These are phyloP conservation scores for Metschnikowia amazonensis DNA, from an alignment of 805 yeast species.

Conservation along the genomic window DNA sequence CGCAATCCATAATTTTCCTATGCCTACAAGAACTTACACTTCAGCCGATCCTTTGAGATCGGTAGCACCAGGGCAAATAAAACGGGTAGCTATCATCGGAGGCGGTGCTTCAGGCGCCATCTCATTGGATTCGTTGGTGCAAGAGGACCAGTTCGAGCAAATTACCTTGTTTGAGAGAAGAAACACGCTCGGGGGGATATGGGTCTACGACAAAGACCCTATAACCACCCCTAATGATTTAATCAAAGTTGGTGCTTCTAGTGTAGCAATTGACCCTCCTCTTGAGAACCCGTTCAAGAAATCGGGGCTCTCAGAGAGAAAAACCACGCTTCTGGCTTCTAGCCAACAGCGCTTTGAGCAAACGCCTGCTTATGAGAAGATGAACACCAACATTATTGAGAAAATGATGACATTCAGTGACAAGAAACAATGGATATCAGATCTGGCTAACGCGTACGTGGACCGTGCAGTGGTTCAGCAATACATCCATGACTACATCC, in stretches of 20 bases:
- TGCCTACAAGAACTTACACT: neutral
- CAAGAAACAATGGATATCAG: constrained; percentile 32
- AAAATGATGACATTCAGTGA: constrained; percentile 45
- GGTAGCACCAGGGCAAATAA: constrained; percentile 12
- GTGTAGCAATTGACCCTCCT: constrained; percentile 26
- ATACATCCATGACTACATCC: constrained; percentile 29
- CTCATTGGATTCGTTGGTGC: constrained; percentile 34
- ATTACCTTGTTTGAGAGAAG: constrained; percentile 42
- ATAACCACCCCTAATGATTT: constrained; percentile 13
- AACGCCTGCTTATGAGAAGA: constrained; percentile 24
- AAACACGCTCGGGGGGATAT: constrained; percentile 39
- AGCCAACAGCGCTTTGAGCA: constrained; percentile 28
- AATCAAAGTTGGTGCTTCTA: constrained; percentile 19
- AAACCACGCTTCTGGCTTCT: neutral
- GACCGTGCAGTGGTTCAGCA: constrained; percentile 24
- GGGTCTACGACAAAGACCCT: constrained; percentile 32
- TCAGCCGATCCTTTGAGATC: neutral
- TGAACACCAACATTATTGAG: constrained; percentile 42
- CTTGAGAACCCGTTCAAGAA: constrained; percentile 20
- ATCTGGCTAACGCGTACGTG: constrained; percentile 24
- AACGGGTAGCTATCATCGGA: constrained; percentile 43
- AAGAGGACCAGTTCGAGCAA: constrained; percentile 29
- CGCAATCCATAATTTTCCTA: neutral
- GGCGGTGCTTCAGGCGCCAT: constrained; percentile 52
- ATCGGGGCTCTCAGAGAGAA: neutral